Percentiles rank a stretch among this genome's conserved stretches.
These are phyloP conservation scores for Silene coronaria DNA, from an alignment of 179 eudicot genomes.

Conservation along the genomic window DNA sequence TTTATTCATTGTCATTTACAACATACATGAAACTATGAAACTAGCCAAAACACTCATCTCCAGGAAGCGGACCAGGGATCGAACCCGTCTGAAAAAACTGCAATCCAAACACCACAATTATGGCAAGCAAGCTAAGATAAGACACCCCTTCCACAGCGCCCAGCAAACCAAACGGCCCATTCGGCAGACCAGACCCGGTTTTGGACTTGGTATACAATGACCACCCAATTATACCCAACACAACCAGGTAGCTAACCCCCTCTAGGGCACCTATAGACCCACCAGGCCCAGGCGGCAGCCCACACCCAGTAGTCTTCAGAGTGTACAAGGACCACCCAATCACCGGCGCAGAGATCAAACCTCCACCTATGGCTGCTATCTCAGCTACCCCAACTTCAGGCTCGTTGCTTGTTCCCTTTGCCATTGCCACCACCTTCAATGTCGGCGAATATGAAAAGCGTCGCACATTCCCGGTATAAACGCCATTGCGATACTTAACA, in stretches of 20 bases:
- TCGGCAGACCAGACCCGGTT: constrained; percentile 87
- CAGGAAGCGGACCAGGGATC: constrained; percentile 83
- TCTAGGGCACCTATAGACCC: constrained; percentile 91
- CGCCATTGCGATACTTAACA: constrained; percentile 7
- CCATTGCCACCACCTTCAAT: constrained; percentile 34
- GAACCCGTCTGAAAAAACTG: constrained; percentile 61
- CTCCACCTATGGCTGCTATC: constrained; percentile 53
- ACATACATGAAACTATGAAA: background rate
- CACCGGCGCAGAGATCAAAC: constrained; percentile 61
- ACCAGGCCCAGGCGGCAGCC: constrained; percentile 93
- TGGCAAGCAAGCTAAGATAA: constrained; percentile 63
- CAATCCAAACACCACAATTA: constrained; percentile 77
- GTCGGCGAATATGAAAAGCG: background rate
- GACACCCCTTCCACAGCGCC: constrained; percentile 96
- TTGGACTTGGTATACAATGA: constrained; percentile 73
- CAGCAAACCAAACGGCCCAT: constrained; percentile 79
- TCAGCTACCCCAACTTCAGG: constrained; percentile 28
- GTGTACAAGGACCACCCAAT: constrained; percentile 84
- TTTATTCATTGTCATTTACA: no score
- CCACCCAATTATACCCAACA: constrained; percentile 75
- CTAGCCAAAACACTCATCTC: constrained; percentile 79
- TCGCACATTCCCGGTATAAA: background rate
- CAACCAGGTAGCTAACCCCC: constrained; percentile 80
- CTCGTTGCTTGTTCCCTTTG: constrained; percentile 32
- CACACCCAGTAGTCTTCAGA: constrained; percentile 79